phyloP scores from a whole-genome alignment of 352 stramenopile genomes.

The Chrysophaeum taylorii region DNA sequence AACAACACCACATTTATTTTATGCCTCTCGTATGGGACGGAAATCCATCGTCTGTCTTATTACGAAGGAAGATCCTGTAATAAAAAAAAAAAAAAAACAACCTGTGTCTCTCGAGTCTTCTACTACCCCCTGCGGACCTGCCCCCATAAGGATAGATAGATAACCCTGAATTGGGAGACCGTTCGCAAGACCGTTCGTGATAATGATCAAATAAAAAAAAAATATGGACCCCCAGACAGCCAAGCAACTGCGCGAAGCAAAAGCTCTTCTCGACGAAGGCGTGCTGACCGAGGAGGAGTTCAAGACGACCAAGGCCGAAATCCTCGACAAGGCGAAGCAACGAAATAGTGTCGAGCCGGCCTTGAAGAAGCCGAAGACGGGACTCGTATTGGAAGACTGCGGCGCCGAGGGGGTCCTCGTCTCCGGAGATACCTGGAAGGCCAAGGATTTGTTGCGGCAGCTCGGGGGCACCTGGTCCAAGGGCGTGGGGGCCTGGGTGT shows the following conservation, averaged over 20 bases:
- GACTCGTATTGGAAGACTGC: neutral
- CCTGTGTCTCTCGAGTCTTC: no score
- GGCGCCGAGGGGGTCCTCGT: neutral
- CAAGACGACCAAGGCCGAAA: neutral
- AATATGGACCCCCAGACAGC: slow-evolving; percentile 1
- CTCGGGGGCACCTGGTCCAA: neutral
- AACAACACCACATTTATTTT: no score
- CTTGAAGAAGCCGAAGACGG: neutral
- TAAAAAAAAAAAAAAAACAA: no score
- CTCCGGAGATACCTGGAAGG: neutral
- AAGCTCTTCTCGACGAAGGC: neutral
- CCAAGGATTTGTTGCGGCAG: neutral
- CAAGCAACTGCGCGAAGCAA: neutral
- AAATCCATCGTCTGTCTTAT: no score
- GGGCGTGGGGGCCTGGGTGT: neutral
- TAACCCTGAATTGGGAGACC: no score
- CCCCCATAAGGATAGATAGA: no score
- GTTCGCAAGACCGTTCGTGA: no score
- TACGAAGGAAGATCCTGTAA: no score
- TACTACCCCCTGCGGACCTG: no score
- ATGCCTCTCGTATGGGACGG: no score
- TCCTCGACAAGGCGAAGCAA: neutral
- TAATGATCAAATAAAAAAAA: no score
- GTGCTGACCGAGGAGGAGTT: neutral
- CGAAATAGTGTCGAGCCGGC: no score